Base-by-base conservation (phyloP, 805 yeast species). In the Metschnikowia arizonensis region DNA sequence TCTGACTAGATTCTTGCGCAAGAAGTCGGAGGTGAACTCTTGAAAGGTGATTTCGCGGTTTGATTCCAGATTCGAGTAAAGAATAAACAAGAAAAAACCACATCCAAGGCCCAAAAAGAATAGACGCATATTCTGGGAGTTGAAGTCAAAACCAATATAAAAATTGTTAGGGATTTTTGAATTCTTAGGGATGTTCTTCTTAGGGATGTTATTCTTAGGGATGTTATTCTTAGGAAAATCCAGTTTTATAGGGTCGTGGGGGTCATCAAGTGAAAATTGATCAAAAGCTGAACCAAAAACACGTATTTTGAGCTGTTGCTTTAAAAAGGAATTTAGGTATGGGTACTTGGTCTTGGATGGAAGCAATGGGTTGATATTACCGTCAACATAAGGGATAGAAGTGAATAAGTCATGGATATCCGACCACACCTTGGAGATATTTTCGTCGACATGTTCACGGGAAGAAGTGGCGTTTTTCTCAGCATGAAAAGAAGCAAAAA, bases 21-120 rank as follows among this genome's bases (percentile, higher is more conserved):
- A 72, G 57, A 82, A 83, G 38, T 82, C 74, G 4, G 82, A 72
- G 33, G 88, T 77, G 69, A 93, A 91, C 59, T 91, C 96, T 68
- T 93, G 98, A 84, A 89, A 93, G 2, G 97, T 82, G 48, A 91
- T 73, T 58, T 87, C 89, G 41, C 61, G 59, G 33, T 56, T 50
- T 30, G 50, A 30, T 18, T 61, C 65, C 21, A 45, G 52, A 6
- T 50, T 47, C 36, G 57, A 39, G 49, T 50, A 58, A 10, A 65
- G 24, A 21, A 61, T 45, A 42, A 61, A 59, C 30, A 57, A 31
- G 18, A 59, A 45, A 34, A 69, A 52, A 14, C 69, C 67, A 29
- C 59, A 58, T 1, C 63, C 45, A n/a, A 65, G 38, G 19, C 68
- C 70, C 25, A 66, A 29, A 49, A 64, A 69, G 46, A 68, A 63